Base-by-base conservation (phyloP, 768 basidiomycete genomes). In the Lactarius pseudohatsudake region DNA sequence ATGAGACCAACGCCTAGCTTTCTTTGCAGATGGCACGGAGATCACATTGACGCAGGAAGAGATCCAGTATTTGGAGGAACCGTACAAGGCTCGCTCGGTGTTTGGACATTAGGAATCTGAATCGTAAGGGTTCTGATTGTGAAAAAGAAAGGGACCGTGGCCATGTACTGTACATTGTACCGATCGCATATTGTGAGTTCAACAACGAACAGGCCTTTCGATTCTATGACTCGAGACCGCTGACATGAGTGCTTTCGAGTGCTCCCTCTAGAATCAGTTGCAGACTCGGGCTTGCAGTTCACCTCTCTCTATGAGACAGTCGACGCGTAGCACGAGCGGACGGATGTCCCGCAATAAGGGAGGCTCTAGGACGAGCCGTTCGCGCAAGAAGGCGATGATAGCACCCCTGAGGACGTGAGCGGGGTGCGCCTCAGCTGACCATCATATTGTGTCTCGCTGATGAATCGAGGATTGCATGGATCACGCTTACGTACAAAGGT, bases 381-480 rank as follows among this genome's bases (percentile, higher is more conserved):
- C 26, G 28, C 59, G 62, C 41, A 63, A 63, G 32, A 66, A 55
- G 54, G 6, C n/a, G 70, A 71, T 7, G 70, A 66, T 47, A 69
- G 70, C 53, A 71, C 68, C 2, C 69, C 65, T 30, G 70, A 71
- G 56, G 70, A 71, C 4, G 6, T 66, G 43, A 68, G 70, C 4
- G 65, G 69, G 68, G 70, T 71, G 40, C 30, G 65, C 66, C 30
- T 54, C n/a, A 30, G 9, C n/a, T 26, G 18, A 9, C 20, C 26
- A 26, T 55, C 10, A 2, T 38, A 32, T 57, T n/a, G 20, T 11
- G 15, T 13, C 28, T 22, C 20, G 26, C 20, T 41, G 43, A 34
- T 41, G 43, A 26, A 26, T 26, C 26, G 26, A 26, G 9, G 34
- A 10, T 34, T 34, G 34, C 9, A 34, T 34, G 11, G 36, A 11